Evolutionary conservation across 2,329 filamentous ascomycete genomes (phyloP).

Genomic region (Reticulascus tulasneorum): DNA sequence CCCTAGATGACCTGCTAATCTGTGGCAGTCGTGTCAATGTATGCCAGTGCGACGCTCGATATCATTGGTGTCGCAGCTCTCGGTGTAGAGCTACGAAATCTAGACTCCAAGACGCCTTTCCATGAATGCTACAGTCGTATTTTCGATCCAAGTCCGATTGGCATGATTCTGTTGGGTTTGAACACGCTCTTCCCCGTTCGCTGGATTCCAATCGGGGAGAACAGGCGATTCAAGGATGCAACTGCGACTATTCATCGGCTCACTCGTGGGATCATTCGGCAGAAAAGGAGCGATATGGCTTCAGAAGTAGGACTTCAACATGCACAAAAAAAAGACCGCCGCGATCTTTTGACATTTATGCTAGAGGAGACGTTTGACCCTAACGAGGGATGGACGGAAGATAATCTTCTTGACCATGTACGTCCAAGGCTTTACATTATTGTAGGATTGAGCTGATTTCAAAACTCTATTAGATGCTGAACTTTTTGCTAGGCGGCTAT

Average conservation of each 20-base stretch:
- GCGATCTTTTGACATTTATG: constrained; percentile 27
- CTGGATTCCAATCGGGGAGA: constrained; percentile 31
- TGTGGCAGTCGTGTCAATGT: no score
- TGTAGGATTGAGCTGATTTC: no score
- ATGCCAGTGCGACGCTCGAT: constrained; percentile 29
- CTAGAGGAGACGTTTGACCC: constrained; percentile 25
- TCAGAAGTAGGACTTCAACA: constrained; percentile 11
- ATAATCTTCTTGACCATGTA: constrained; percentile 34
- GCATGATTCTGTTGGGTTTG: constrained; percentile 21
- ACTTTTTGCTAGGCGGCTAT: constrained; percentile 39
- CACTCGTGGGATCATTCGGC: constrained; percentile 20
- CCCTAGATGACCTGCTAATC: no score
- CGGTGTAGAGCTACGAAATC: constrained; percentile 27
- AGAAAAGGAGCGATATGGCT: constrained; percentile 17
- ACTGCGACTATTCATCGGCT: constrained; percentile 24
- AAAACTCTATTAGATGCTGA: no score
- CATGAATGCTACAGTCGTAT: constrained; percentile 22
- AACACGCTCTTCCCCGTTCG: constrained; percentile 26
- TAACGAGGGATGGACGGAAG: constrained; percentile 13
- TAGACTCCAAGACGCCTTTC: constrained; percentile 19
- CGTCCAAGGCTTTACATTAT: no score
- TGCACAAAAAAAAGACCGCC: constrained; percentile 15
- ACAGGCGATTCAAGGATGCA: constrained; percentile 28
- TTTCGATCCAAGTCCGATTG: constrained; percentile 18
- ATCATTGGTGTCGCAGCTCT: constrained; percentile 29